Base-by-base conservation (phyloP, 1,139 yeast genomes). In the Scheffersomyces lignicola region DNA sequence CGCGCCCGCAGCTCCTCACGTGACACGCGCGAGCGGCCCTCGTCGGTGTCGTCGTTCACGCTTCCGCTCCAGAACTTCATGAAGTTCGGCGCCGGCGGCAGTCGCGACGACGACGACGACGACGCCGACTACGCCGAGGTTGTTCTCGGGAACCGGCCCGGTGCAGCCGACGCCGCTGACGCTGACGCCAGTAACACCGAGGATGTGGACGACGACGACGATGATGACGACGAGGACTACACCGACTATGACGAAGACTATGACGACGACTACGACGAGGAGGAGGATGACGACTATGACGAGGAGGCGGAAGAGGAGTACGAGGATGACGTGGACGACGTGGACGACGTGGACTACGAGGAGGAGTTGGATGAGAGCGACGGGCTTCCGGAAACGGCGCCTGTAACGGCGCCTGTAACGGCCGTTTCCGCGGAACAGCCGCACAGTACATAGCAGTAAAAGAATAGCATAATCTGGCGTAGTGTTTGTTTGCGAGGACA, bases 61-160 rank as follows among this genome's bases (percentile, higher is more conserved):
- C 66, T 73, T 2, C 76, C 76, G 8, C 52, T 70, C 34, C 69
- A 69, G 39, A 65, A 58, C 33, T 68, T 69, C 41, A 69, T 69
- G 74, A 52, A 52, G 47, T 60, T 65, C 42, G 63, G 69, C 4
- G 52, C 47, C 36, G 44, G 44, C 24, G 45, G 46, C 13, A 34
- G 42, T 5, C 44, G 43, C 10, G 48, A 49, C 2, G 52, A 51
- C 20, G 54, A 49, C 15, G 52, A 44, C 9, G 45, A 36, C 11
- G 43, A 40, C 9, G 26, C 33, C 15, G 43, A 42, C 15, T 39
- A 41, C 12, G 43, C 39, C 6, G 50, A 44, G 15, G 41, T 38
- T 8, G 39, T 36, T 8, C 27, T 30, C 18, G 42, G 40, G 15
- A 40, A 42, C 11, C 16, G 12, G 5, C 18, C 20, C 10, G 12